Base-by-base conservation (phyloP, 2,329 filamentous ascomycete species). In the Sphaerostilbella broomeana region DNA sequence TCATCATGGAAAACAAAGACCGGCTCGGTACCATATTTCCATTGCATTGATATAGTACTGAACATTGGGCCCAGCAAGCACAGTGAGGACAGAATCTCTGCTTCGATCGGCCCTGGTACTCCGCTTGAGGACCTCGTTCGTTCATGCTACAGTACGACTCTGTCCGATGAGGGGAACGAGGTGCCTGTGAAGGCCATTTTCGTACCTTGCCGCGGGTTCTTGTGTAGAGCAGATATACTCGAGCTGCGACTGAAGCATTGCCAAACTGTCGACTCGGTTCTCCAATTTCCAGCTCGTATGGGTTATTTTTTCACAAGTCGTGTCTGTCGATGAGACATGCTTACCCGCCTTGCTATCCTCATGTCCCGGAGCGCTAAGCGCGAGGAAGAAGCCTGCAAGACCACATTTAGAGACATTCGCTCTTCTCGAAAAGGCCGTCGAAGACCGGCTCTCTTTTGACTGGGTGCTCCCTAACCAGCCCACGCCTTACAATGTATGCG, bases 361-460 rank as follows among this genome's bases (percentile, higher is more conserved):
- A 12, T 27, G 22, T 27, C 22, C 34, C n/a, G 34, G 34, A 17
- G 34, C 15, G 1, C 10, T 20, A n/a, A n/a, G 18, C 3, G 7
- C 9, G 18, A n/a, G n/a, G n/a, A 36, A 28, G 18, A 5, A 11
- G 20, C n/a, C 16, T 21, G 18, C 6, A 16, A 13, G 16, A 13
- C 15, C 34, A 18, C 20, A 35, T 35, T 16, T 25, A 20, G 22
- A 27, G 17, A 11, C 16, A 20, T 28, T 36, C n/a, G 15, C 18
- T n/a, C 34, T 28, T 8, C 16, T 36, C 4, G 11, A 36, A 18
- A 17, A 17, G 18, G 34, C 26, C 16, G 11, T 28, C 16, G 5
- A 30, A 13, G 17, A 15, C 12, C 27, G 35, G 12, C 13, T 38
- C n/a, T 38, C 35, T 6, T 38, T 38, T 38, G n/a, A 38, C 9